A percentile compares a stretch with the other conserved stretches of the same genome.
Evolutionary conservation across 2,329 filamentous ascomycete genomes (phyloP).

Genomic region (Phaeosphaeriaceae sp.): DNA sequence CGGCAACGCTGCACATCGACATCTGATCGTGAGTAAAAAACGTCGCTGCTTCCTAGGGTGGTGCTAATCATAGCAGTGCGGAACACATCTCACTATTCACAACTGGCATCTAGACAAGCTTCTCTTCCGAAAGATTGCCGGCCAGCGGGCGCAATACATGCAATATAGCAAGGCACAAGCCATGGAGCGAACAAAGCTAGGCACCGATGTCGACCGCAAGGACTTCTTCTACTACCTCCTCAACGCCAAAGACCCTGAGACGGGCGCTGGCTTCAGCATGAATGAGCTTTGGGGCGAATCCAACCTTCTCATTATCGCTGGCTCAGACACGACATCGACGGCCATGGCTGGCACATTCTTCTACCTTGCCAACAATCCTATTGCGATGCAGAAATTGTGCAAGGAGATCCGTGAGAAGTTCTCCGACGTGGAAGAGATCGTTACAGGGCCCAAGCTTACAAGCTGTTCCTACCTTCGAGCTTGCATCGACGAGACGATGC

Average conservation of each 20-base stretch:
- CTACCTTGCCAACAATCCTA: conserved; percentile 53
- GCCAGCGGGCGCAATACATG: conserved; percentile 51
- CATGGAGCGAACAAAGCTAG: conserved; percentile 52
- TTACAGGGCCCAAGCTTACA: conserved; percentile 41
- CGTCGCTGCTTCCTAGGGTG: background rate
- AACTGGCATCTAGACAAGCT: conserved; percentile 53
- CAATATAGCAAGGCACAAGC: conserved; percentile 53
- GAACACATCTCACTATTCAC: conserved; percentile 53
- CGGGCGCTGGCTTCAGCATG: conserved; percentile 52
- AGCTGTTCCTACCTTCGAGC: conserved; percentile 45
- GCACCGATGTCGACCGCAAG: conserved; percentile 49
- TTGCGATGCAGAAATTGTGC: conserved; percentile 39
- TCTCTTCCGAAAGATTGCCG: conserved; percentile 54
- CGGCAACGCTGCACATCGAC: conserved; percentile 53
- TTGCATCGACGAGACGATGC: conserved; percentile 52
- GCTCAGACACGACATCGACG: conserved; percentile 55
- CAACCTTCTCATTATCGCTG: conserved; percentile 58
- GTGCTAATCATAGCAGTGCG: conserved; percentile 40
- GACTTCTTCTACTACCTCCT: conserved; percentile 59
- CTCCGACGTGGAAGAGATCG: conserved; percentile 47
- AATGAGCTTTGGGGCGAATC: conserved; percentile 59
- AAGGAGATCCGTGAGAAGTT: conserved; percentile 45
- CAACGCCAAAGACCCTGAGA: conserved; percentile 56
- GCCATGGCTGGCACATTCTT: conserved; percentile 52
- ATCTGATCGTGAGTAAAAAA: conserved; percentile 49